Conservation (phyloP, 352 stramenopile genomes). For the Phytophthora megakarya region DNA sequence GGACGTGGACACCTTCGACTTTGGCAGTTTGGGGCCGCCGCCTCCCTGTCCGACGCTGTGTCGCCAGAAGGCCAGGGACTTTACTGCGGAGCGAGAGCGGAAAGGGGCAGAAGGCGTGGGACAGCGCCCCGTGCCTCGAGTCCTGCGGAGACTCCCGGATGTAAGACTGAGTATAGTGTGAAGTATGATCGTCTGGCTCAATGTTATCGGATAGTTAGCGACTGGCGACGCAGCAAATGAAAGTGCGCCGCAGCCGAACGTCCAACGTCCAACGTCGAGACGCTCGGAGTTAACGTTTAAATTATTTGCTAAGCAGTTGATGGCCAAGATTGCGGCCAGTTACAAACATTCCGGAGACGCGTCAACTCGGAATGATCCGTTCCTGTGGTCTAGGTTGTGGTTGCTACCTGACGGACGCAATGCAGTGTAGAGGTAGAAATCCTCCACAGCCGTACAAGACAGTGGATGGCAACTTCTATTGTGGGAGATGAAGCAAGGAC, state of each 20-base stretch:
- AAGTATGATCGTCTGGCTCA: background rate
- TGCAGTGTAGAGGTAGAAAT: too few relatives aligned
- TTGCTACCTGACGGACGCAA: too few relatives aligned
- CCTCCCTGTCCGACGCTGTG: conserved; percentile 39
- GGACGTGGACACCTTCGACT: conserved; percentile 33
- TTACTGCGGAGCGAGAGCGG: conserved; percentile 26
- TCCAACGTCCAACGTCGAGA: background rate
- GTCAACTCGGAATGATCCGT: conserved; percentile 10
- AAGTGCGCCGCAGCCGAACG: conserved; percentile 10
- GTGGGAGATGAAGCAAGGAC: too few relatives aligned
- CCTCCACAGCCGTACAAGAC: too few relatives aligned
- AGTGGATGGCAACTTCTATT: too few relatives aligned
- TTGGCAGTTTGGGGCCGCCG: conserved; percentile 33
- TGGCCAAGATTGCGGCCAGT: background rate
- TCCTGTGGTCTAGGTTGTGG: background rate
- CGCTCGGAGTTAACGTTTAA: conserved; percentile 18
- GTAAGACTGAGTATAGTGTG: conserved; percentile 20
- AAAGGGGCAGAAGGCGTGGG: conserved; percentile 16
- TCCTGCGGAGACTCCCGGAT: conserved; percentile 11
- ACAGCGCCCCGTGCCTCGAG: background rate
- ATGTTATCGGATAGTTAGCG: conserved; percentile 34
- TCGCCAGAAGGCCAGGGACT: conserved; percentile 47
- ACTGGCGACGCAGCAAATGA: conserved; percentile 21
- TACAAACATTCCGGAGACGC: conserved; percentile 15
- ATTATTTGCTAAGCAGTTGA: conserved; percentile 18